Base-by-base conservation (phyloP, 208 protist genomes). In the Strigomonas culicis region DNA sequence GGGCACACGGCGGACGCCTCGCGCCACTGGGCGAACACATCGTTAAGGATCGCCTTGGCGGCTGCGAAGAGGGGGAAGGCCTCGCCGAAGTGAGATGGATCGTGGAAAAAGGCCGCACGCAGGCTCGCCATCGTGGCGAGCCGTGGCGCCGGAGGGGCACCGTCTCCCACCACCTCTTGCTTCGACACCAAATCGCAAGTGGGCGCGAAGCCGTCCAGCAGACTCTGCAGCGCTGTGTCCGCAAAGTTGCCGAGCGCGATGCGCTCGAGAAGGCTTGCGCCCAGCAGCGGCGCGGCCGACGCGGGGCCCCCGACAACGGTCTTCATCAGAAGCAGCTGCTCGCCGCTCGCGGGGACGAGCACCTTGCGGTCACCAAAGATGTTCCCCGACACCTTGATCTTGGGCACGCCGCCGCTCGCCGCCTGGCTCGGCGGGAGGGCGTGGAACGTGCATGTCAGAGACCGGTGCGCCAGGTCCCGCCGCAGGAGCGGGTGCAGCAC, bases 231-330 rank as follows among this genome's bases (percentile, higher is more conserved):
- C 15, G 77, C 70, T 3, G 66, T 19, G 66, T 86, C 77, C 41
- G 82, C 86, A 59, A 93, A 77, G 61, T 70, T 82, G 62, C 86
- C 86, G 25, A 78, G 72, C 1, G 86, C 77, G 34, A 93, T 80
- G 56, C 74, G 74, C 68, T 90, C 73, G 31, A 93, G 70, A 28
- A 86, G 66, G 2, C 4, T 51, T 3, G n/a, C 46, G 46, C 22
- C 46, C 3, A 51, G 17, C 46, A 10, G 34, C 34, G 34, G 10
- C 34, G 34, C 4, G 7, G 34, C 4, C 34, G 34, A 10, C 7
- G 7, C 47, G 22, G 7, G 44, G 51, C 55, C 63, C 25, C 53
- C 41, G 47, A 51, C 63, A 7, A 93, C 66, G 17, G 79, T 82
- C 1, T 66, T 60, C 31, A 89, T 44, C 22, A 90, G 60, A 11